Conservation (phyloP, 2,329 filamentous ascomycete species). For the Ophiostoma pallidulum region DNA sequence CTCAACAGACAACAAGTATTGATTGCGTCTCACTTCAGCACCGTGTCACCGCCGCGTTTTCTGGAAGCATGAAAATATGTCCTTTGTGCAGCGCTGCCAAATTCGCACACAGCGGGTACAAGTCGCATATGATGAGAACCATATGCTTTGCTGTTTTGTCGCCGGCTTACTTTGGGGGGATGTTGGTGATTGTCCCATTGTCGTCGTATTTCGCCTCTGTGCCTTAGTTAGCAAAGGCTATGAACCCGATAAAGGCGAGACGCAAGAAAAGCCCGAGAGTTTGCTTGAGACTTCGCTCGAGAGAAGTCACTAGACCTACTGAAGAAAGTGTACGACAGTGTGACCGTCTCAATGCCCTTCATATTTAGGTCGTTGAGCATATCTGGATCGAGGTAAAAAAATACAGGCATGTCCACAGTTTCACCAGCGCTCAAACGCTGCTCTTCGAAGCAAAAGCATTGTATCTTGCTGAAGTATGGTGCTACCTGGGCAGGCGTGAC, state of each 20-base stretch:
- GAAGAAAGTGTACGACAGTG: constrained; percentile 95
- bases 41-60: too few species aligned
- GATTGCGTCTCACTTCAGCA: too few species aligned
- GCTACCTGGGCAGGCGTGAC: constrained; percentile 94
- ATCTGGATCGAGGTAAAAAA: constrained; percentile 97
- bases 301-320: too few species aligned
- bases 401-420: constrained; percentile 98
- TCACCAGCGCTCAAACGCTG: constrained; percentile 91
- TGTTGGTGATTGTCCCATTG: constrained; percentile 54
- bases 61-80: too few species aligned
- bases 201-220: constrained; percentile 77
- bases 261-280: too few species aligned
- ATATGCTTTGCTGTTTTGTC: too few species aligned
- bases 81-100: too few species aligned
- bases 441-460: constrained; percentile 98
- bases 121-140: too few species aligned
- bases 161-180: constrained; percentile 15
- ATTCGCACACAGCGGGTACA: too few species aligned
- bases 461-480: constrained; percentile 98
- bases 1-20: too few species aligned
- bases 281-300: too few species aligned
- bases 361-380: constrained; percentile 86
- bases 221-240: neutral
- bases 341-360: constrained; percentile 90
- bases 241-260: too few species aligned